Conservation (phyloP, 1,139 yeast genomes). For the Martiniozyma asiatica region DNA sequence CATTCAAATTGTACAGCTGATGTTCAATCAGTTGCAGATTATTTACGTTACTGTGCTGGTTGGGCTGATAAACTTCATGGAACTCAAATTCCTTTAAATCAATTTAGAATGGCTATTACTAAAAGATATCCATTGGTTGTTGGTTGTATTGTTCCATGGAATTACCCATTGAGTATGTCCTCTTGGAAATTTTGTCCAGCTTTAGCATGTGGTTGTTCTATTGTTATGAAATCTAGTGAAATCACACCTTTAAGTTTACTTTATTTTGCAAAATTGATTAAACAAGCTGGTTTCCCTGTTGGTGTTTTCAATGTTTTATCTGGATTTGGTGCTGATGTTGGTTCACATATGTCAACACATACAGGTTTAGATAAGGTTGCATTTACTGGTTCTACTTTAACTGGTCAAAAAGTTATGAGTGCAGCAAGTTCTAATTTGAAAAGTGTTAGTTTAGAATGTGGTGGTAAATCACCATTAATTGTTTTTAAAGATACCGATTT, state of each 20-base stretch:
- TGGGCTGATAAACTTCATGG: constrained; percentile 71
- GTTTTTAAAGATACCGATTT: constrained; percentile 67
- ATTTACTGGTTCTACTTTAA: constrained; percentile 47
- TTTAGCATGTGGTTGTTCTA: constrained; percentile 55
- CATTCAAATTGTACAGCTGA: constrained; percentile 45
- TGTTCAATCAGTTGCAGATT: constrained; percentile 45
- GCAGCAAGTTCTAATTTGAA: constrained; percentile 61
- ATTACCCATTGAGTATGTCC: constrained; percentile 61
- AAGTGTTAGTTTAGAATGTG: constrained; percentile 82
- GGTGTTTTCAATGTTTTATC: constrained; percentile 51
- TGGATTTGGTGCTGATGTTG: constrained; percentile 43
- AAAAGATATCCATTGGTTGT: constrained; percentile 68
- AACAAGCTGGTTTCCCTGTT: constrained; percentile 50
- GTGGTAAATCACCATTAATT: constrained; percentile 77
- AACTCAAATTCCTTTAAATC: constrained; percentile 53
- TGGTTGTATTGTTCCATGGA: constrained; percentile 69
- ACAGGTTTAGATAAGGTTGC: constrained; percentile 40
- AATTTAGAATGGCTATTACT: constrained; percentile 63
- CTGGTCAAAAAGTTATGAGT: constrained; percentile 39
- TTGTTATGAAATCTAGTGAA: constrained; percentile 54
- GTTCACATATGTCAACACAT: constrained; percentile 37
- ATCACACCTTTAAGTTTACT: constrained; percentile 54
- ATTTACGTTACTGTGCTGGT: constrained; percentile 68
- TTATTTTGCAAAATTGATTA: constrained; percentile 38
- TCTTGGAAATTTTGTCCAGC: constrained; percentile 66